Percentiles rank a stretch among this genome's conserved stretches.
phyloP scores from a whole-genome alignment of 2,329 filamentous ascomycete genomes.

The Lizonia empirigonia region DNA sequence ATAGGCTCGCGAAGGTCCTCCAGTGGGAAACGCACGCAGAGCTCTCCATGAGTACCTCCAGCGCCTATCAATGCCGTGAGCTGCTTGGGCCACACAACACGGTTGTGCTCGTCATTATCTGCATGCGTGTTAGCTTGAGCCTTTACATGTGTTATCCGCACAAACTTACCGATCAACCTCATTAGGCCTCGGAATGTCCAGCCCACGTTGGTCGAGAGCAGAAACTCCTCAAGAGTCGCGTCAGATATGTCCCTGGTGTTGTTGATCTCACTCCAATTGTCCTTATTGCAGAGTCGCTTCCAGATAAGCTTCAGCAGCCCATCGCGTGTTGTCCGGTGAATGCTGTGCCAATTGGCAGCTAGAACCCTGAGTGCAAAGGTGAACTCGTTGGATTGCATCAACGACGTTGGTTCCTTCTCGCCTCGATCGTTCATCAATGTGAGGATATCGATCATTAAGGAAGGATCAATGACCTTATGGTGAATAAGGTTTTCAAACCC shows the following conservation, averaged over 20 bases:
- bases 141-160: background rate
- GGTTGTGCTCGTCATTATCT: conserved; percentile 16
- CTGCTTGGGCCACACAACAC: conserved; percentile 29
- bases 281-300: conserved; percentile 82
- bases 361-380: conserved; percentile 71
- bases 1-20: conserved; percentile 70
- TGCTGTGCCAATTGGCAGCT: conserved; percentile 59
- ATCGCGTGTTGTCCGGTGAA: conserved; percentile 53
- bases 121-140: conserved; percentile 10
- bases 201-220: conserved; percentile 69
- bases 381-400: conserved; percentile 67
- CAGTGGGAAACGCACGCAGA: conserved; percentile 58
- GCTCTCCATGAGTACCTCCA: conserved; percentile 61
- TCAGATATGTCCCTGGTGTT: conserved; percentile 78
- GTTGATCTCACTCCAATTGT: conserved; percentile 83
- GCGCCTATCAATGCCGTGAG: conserved; percentile 49
- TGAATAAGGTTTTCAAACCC: conserved; percentile 72
- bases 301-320: conserved; percentile 71
- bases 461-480: conserved; percentile 68
- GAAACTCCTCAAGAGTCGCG: conserved; percentile 64
- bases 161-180: conserved; percentile 62
- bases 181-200: conserved; percentile 69
- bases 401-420: conserved; percentile 43
- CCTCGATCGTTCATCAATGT: conserved; percentile 72
- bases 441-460: conserved; percentile 72